Conservation (phyloP, 2,329 filamentous ascomycete species). For the Ophiostoma novo-ulmi region DNA sequence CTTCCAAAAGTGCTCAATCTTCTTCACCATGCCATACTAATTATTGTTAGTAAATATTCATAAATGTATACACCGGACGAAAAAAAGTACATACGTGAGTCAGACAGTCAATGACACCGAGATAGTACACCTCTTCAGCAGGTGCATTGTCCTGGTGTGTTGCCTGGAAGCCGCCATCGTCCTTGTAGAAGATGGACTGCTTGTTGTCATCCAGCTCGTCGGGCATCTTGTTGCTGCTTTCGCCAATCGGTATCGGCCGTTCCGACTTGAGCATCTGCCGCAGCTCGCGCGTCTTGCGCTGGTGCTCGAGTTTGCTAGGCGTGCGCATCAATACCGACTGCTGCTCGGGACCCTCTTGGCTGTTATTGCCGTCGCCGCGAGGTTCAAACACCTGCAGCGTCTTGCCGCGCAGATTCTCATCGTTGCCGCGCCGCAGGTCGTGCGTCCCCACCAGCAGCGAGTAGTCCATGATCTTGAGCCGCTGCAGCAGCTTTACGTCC, state of each 20-base stretch:
- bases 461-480: conserved; percentile 96
- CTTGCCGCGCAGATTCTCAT: conserved; percentile 85
- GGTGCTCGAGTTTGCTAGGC: conserved; percentile 87
- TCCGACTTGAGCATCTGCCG: conserved; percentile 89
- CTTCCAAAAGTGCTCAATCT: conserved; percentile 95
- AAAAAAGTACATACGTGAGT: conserved; percentile 69
- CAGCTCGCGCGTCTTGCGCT: conserved; percentile 83
- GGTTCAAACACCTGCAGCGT: conserved; percentile 93
- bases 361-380: conserved; percentile 57
- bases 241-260: conserved; percentile 85
- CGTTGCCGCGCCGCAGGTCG: conserved; percentile 82
- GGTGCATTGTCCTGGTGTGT: conserved; percentile 83
- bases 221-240: conserved; percentile 79
- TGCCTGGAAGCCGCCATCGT: conserved; percentile 88
- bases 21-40: conserved; percentile 90
- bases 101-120: conserved; percentile 96
- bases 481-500: conserved; percentile 82
- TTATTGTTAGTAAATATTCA: conserved; percentile 24
- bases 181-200: conserved; percentile 80
- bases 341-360: conserved; percentile 39
- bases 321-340: conserved; percentile 72
- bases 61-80: background rate
- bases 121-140: conserved; percentile 92
- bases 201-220: conserved; percentile 76
- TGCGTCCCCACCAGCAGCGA: conserved; percentile 93